phyloP scores from a whole-genome alignment of 78 protist genomes.

The Cavenderia fasciculata region DNA sequence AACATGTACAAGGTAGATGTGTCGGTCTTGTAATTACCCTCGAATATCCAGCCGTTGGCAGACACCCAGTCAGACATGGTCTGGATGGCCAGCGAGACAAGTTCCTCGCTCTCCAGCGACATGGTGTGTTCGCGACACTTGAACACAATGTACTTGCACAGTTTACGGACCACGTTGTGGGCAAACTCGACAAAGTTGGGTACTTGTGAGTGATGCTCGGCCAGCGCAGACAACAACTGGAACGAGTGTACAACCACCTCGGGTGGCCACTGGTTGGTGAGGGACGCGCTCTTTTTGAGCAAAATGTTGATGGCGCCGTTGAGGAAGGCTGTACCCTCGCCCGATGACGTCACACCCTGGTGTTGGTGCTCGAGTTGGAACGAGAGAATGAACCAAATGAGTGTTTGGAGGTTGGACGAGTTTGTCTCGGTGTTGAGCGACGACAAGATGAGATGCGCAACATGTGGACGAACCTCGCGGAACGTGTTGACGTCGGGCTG shows the following conservation, averaged over 20 bases:
- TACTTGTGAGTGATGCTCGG: not conserved
- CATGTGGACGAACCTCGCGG: constrained; percentile 31
- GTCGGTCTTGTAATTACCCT: constrained; percentile 47
- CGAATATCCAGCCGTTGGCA: constrained; percentile 63
- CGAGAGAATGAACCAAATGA: constrained; percentile 48
- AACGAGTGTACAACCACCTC: constrained; percentile 29
- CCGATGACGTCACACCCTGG: constrained; percentile 1
- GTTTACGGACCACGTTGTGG: constrained; percentile 17
- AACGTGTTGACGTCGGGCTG: constrained; percentile 23
- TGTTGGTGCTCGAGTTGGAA: constrained; percentile 63
- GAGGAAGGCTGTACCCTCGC: constrained; percentile 42
- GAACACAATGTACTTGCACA: constrained; percentile 55
- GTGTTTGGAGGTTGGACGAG: constrained; percentile 7
- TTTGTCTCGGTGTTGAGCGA: constrained; percentile 56
- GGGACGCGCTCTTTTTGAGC: constrained; percentile 43
- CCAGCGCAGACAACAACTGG: constrained; percentile 28
- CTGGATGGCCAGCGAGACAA: not conserved
- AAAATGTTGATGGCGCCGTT: constrained; percentile 29
- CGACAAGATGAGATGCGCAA: constrained; percentile 29
- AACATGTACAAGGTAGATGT: constrained; percentile 57
- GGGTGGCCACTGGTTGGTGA: constrained; percentile 63
- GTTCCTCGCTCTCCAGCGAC: constrained; percentile 34
- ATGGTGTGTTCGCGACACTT: constrained; percentile 28
- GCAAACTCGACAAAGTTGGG: constrained; percentile 56
- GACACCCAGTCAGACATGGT: constrained; percentile 50